These are phyloP conservation scores for Erysiphe pulchra DNA, from an alignment of 2,329 filamentous ascomycete genomes.

Conservation along the genomic window DNA sequence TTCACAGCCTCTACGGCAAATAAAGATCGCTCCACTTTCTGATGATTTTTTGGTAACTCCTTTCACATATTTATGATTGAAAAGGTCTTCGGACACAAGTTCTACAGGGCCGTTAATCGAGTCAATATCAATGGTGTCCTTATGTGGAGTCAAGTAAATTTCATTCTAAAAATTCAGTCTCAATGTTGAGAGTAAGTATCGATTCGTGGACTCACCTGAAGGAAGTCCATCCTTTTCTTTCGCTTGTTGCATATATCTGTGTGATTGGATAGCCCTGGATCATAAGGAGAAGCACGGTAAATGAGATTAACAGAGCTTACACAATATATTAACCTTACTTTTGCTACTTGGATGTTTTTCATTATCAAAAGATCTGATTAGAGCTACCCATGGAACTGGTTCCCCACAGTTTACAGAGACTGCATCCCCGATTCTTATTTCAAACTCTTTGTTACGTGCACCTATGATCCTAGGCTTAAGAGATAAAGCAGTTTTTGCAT, in stretches of 20 bases:
- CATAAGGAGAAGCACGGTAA: no score
- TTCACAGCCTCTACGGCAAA: conserved; percentile 77
- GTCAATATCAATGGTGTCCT: no score
- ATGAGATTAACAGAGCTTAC: conserved; percentile 30
- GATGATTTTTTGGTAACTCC: conserved; percentile 49
- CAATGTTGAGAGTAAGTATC: no score
- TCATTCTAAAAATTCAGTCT: no score
- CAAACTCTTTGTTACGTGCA: conserved; percentile 52
- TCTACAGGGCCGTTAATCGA: conserved; percentile 38
- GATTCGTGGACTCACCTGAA: no score
- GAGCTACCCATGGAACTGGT: conserved; percentile 76
- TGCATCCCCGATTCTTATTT: conserved; percentile 57
- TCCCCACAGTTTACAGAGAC: conserved; percentile 68
- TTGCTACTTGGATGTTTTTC: conserved; percentile 43
- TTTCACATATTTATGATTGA: conserved; percentile 41
- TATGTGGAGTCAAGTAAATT: no score
- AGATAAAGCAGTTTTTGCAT: no score
- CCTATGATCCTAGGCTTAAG: conserved; percentile 35
- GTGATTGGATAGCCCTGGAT: no score
- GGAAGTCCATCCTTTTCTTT: no score
- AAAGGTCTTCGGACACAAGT: conserved; percentile 48
- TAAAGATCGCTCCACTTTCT: conserved; percentile 63
- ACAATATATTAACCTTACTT: conserved; percentile 75
- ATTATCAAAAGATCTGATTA: conserved; percentile 48
- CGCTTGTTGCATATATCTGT: no score